Evolutionary conservation across 495 filamentous ascomycete species (phyloP), one percentile per base, ranked within the genome.

Genomic region (Daldinia loculata): DNA sequence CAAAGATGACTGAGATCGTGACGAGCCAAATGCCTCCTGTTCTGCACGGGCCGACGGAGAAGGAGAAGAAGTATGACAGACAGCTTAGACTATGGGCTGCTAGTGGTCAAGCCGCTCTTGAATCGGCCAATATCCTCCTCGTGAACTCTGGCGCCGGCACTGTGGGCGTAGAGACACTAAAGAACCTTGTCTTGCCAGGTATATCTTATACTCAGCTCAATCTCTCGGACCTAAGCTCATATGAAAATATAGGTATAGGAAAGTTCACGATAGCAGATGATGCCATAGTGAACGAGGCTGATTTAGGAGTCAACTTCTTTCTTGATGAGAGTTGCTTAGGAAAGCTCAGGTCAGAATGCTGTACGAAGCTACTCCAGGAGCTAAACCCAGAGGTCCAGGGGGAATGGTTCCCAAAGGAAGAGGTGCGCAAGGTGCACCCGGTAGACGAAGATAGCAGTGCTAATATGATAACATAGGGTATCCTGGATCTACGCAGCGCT

Each of bases 261-360:
- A 89, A 90, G n/a, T 98, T 97, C 77, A 96, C 92, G 3, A 97
- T 99, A 66, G 89, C 93, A 51, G 95, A 99, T 75, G 88, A 91
- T 9, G 86, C 88, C 0, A 78, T 82, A 9, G 94, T 99, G 19
- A 84, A 83, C 0, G 93, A 98, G 67, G 83, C 87, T 11, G 96
- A 99, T 74, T 79, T 98, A 45, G 95, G 95, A 3, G 91, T 97
- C 63, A 98, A 98, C 80, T 99, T 99, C 86, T 98, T 99, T 69
- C 83, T 98, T 9, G 93, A 97, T 67, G 88, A 92, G 70, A 81
- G 85, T 24, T 90, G 89, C 61, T 74, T 97, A 51, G 94, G 94
- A 17, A 89, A 88, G 74, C 88, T 89, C n/a, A 88, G 96, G 69
- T 91, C 95, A 9, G 89, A 92, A 75, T 87, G 91, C 70, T 89